phyloP scores from a whole-genome alignment of 2,329 filamentous ascomycete species.

The Stagonosporopsis rhizophila region DNA sequence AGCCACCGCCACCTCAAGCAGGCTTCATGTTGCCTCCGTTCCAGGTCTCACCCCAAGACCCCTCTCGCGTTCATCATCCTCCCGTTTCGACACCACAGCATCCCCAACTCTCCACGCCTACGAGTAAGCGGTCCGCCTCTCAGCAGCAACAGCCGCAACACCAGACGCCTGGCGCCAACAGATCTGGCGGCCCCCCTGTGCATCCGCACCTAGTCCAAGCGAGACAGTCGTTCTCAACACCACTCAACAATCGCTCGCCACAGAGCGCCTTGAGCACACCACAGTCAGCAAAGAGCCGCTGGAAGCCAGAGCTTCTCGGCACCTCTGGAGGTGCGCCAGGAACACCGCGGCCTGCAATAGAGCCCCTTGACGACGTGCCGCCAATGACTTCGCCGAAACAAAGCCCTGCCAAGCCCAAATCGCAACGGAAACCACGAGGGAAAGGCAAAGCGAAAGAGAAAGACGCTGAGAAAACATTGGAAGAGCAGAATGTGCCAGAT shows the following conservation, averaged over 20 bases:
- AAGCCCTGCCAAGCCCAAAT: constrained; percentile 31
- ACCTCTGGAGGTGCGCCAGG: constrained; percentile 24
- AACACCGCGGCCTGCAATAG: constrained; percentile 32
- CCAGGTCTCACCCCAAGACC: constrained; percentile 55
- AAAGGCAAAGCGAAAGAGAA: constrained; percentile 39
- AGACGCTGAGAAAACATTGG: constrained; percentile 23
- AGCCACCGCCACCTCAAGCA: constrained; percentile 49
- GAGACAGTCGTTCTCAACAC: constrained; percentile 38
- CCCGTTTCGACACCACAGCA: constrained; percentile 34
- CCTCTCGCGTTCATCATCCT: constrained; percentile 48
- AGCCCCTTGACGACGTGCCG: constrained; percentile 39
- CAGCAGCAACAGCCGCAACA: constrained; percentile 16
- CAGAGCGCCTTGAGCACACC: constrained; percentile 36
- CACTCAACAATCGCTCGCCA: constrained; percentile 33
- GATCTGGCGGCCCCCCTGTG: constrained; percentile 27
- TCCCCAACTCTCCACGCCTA: constrained; percentile 40
- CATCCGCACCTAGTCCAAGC: constrained; percentile 36
- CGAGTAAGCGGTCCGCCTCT: constrained; percentile 16
- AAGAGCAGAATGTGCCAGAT: constrained; percentile 23
- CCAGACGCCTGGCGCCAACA: constrained; percentile 26
- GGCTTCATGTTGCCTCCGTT: constrained; percentile 59
- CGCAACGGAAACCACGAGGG: constrained; percentile 33
- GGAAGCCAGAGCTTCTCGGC: constrained; percentile 30
- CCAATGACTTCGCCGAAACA: constrained; percentile 26
- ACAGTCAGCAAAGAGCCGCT: constrained; percentile 40